Evolutionary conservation across 805 yeast species (phyloP).

Genomic region (Cyberlindnera saturnus): DNA sequence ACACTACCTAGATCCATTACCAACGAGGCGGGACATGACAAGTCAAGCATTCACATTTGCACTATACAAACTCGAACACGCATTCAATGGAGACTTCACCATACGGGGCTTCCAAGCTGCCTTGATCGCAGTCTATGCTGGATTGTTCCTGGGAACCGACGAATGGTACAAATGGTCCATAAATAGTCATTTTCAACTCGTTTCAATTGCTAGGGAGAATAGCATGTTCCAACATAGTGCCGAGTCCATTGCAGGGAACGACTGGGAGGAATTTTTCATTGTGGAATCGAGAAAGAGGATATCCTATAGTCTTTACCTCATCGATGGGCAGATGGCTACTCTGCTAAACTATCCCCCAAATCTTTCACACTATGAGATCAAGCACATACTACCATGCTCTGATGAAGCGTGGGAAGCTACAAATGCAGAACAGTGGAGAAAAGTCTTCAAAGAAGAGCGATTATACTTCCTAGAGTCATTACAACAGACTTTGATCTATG

Average conservation of each 20-base stretch:
- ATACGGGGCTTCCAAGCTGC: no score
- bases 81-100: no score
- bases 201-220: constrained; percentile 1
- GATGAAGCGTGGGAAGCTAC: neutral
- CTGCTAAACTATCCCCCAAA: constrained; percentile 1
- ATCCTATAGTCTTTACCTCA: neutral
- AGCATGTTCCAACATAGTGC: constrained; percentile 1
- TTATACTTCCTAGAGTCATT: neutral
- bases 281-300: constrained; percentile 1
- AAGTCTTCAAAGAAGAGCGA: neutral
- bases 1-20: no score
- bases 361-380: no score
- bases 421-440: neutral
- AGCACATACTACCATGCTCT: no score
- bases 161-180: constrained; percentile 2
- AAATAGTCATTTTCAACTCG: constrained; percentile 2
- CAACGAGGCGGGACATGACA: no score
- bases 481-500: constrained; percentile 1
- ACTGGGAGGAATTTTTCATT: neutral
- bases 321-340: constrained; percentile 3
- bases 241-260: no score
- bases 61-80: no score
- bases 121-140: neutral
- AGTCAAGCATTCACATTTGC: no score
- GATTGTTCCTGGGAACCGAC: neutral